Evolutionary conservation across 1,139 yeast genomes (phyloP), one percentile per base, ranked within the genome.

Genomic region (Yamadazyma atmosphaerica): DNA sequence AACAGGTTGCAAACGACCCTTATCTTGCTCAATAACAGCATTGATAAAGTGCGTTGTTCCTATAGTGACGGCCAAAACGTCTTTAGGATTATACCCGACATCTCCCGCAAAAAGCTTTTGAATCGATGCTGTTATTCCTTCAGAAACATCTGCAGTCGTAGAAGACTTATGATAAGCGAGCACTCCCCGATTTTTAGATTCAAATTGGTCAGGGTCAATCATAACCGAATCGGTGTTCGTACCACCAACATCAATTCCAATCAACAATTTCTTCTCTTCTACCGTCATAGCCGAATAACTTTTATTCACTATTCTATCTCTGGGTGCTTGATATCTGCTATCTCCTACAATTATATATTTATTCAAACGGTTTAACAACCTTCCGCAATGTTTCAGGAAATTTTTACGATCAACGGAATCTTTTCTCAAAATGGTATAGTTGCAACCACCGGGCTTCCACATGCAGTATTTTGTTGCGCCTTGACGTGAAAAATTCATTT

Each of bases 181-280:
- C 1, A 72, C 66, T 1, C 70, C 65, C 36, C 62, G 43, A 40
- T 47, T 15, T 44, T 40, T 46, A 2, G 44, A 38, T 10, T 51
- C 43, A 29, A 49, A 52, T 16, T 43, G 35, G 7, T 48, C 36
- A 0, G 74, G 71, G 37, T 72, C 67, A 11, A 72, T 37, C 14
- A 72, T 50, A 14, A 72, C 77, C 15, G 72, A 60, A 43, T 72
- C 78, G 2, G 77, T 70, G 51, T 72, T 72, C 22, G 78, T 72
- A 12, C 78, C 77, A 15, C 76, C 76, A 28, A 72, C 76, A 49
- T 71, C 77, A 16, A 71, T 68, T 15, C 76, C 77, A 34, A 71
- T 63, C 17, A 50, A 34, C 22, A 19, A 19, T 19, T 19, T 19
- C 27, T 24, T 24, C 23, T 21, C 10, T 24, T 24, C 27, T n/a